Evolutionary conservation across 441 rosid species (phyloP).

Genomic region (Caryocar brasiliense): DNA sequence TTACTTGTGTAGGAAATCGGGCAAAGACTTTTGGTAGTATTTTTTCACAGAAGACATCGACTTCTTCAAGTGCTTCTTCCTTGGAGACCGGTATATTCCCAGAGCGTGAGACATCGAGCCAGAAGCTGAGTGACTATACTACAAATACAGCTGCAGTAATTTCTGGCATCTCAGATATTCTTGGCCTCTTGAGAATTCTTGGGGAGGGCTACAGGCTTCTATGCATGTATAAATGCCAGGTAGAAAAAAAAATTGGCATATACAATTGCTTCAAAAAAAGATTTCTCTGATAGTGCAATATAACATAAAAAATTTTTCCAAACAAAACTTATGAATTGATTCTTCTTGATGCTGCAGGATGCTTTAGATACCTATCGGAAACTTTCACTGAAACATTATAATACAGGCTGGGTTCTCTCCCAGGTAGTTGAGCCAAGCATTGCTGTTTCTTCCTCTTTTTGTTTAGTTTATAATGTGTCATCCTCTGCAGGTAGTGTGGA

Average conservation of each 20-base stretch:
- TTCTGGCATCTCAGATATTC: slow-evolving; percentile 32
- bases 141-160: slow-evolving; percentile 17
- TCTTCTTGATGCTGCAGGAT: slow-evolving; percentile 28
- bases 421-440: slow-evolving; percentile 25
- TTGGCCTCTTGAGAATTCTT: slow-evolving; percentile 36
- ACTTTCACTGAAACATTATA: slow-evolving; percentile 42
- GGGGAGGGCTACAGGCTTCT: slow-evolving; percentile 46
- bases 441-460: not conserved
- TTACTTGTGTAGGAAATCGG: slow-evolving; percentile 8
- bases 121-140: slow-evolving; percentile 16
- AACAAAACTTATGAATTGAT: not conserved
- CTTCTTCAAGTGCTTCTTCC: slow-evolving; percentile 23
- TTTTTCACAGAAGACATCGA: slow-evolving; percentile 14
- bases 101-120: slow-evolving; percentile 26
- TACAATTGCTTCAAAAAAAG: not conserved
- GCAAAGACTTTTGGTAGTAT: slow-evolving; percentile 2
- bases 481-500: no score
- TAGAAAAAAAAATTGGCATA: slow-evolving; percentile 14
- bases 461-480: not conserved
- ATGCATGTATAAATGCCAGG: slow-evolving; percentile 41
- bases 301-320: not conserved
- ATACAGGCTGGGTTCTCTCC: slow-evolving; percentile 46
- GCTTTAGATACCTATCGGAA: slow-evolving; percentile 33
- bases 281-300: not conserved
- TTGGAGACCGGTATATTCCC: slow-evolving; percentile 24